Conservation (phyloP, 2,329 filamentous ascomycete species). For the Aspergillus fijiensis region DNA sequence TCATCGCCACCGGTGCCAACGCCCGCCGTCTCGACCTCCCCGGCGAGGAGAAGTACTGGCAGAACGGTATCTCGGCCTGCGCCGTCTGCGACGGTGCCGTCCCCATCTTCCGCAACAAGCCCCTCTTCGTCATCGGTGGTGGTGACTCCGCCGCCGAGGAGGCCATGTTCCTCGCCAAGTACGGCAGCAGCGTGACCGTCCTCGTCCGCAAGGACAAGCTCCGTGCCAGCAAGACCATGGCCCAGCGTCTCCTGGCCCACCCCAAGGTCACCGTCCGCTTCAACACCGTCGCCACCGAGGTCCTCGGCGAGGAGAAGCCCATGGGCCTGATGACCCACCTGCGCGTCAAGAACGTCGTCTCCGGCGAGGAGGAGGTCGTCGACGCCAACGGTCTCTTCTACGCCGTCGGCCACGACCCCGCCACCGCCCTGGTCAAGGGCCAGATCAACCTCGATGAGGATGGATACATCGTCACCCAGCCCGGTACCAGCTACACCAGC, state of each 20-base stretch:
- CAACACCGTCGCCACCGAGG: constrained; percentile 77
- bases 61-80: constrained; percentile 92
- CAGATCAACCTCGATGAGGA: constrained; percentile 87
- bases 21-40: constrained; percentile 77
- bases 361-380: constrained; percentile 76
- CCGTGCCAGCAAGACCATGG: constrained; percentile 89
- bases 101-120: constrained; percentile 96
- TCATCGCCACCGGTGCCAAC: constrained; percentile 93
- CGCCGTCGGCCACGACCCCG: constrained; percentile 94
- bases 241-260: constrained; percentile 74
- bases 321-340: constrained; percentile 83
- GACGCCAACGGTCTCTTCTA: constrained; percentile 95
- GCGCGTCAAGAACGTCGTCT: constrained; percentile 74
- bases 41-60: constrained; percentile 96
- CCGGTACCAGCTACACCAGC: constrained; percentile 84
- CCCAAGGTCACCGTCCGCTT: constrained; percentile 89
- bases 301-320: constrained; percentile 75
- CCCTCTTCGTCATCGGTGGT: constrained; percentile 90
- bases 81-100: constrained; percentile 96
- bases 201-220: constrained; percentile 85
- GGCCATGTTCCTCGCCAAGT: constrained; percentile 96
- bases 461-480: constrained; percentile 84
- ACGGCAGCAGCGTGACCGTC: constrained; percentile 91
- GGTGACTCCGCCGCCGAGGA: constrained; percentile 97
- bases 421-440: constrained; percentile 83